A percentile compares a stretch with the other conserved stretches of the same genome.
Evolutionary conservation across 73 alveolate species (phyloP).

Genomic region (Uronychia setigera): DNA sequence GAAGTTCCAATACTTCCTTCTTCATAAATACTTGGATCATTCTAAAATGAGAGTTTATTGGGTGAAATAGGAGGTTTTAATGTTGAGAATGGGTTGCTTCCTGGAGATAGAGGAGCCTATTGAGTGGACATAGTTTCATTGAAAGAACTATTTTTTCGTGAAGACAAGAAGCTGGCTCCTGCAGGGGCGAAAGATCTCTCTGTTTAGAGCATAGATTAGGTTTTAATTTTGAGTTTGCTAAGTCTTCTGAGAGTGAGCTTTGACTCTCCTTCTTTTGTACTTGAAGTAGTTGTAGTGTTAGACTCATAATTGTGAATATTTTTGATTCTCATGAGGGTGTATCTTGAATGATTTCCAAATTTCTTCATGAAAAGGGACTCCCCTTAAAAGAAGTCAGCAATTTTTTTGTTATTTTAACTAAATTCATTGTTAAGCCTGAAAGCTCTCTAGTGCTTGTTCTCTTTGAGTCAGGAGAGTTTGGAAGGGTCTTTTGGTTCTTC

Average conservation of each 20-base stretch:
- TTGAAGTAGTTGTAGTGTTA: background rate
- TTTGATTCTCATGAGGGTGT: background rate
- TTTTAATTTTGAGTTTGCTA: background rate
- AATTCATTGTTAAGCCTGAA: background rate
- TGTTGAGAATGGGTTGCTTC: too few relatives aligned
- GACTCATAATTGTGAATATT: background rate
- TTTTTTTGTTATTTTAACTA: background rate
- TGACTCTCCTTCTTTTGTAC: background rate
- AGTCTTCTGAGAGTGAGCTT: background rate
- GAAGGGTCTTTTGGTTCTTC: background rate
- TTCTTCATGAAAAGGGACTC: background rate
- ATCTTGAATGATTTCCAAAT: background rate
- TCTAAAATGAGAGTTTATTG: too few relatives aligned
- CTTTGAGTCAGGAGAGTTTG: background rate
- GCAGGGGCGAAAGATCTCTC: too few relatives aligned
- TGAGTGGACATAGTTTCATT: too few relatives aligned
- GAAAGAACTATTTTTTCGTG: too few relatives aligned
- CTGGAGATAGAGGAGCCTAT: too few relatives aligned
- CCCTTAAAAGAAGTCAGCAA: background rate
- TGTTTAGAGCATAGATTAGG: too few relatives aligned
- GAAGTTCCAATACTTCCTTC: too few relatives aligned
- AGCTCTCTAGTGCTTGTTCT: background rate
- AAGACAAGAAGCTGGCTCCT: too few relatives aligned
- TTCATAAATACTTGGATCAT: too few relatives aligned
- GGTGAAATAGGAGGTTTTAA: too few relatives aligned